These are phyloP conservation scores for Melaleuca alternifolia DNA, from an alignment of 345 rosid species.

Conservation along the genomic window DNA sequence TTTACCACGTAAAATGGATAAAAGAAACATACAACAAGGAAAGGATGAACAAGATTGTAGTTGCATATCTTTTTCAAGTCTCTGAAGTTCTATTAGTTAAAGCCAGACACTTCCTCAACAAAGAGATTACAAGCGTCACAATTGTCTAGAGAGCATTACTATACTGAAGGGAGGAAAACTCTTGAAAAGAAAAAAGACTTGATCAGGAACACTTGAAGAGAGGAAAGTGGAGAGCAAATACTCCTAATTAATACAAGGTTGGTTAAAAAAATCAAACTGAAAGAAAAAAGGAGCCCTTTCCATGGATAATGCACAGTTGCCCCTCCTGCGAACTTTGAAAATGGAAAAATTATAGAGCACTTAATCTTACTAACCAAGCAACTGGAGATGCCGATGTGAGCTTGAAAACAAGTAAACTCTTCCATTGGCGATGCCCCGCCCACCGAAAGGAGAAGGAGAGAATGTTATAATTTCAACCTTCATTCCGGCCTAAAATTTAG, in stretches of 20 bases:
- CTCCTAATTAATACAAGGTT: not conserved
- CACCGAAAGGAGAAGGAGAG: not conserved
- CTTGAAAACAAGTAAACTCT: not conserved
- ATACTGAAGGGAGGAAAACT: not conserved
- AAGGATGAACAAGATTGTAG: not conserved
- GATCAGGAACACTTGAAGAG: not conserved
- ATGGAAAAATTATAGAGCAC: not conserved
- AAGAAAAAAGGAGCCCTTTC: not conserved
- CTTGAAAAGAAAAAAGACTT: not conserved
- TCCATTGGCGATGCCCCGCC: not conserved
- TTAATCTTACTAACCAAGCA: not conserved
- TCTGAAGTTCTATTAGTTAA: not conserved
- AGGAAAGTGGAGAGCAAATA: not conserved
- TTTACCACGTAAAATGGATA: not conserved
- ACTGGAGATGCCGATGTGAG: not conserved
- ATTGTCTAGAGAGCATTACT: not conserved
- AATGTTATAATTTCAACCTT: not conserved
- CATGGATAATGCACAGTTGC: not conserved
- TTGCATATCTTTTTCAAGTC: not conserved
- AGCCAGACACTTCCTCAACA: not conserved
- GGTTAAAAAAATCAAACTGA: not conserved
- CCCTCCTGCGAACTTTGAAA: not conserved
- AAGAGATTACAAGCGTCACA: not conserved
- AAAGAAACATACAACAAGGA: not conserved
- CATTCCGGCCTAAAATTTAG: not conserved